Conservation (phyloP, 768 basidiomycete species). For the Termitomyces sp. region DNA sequence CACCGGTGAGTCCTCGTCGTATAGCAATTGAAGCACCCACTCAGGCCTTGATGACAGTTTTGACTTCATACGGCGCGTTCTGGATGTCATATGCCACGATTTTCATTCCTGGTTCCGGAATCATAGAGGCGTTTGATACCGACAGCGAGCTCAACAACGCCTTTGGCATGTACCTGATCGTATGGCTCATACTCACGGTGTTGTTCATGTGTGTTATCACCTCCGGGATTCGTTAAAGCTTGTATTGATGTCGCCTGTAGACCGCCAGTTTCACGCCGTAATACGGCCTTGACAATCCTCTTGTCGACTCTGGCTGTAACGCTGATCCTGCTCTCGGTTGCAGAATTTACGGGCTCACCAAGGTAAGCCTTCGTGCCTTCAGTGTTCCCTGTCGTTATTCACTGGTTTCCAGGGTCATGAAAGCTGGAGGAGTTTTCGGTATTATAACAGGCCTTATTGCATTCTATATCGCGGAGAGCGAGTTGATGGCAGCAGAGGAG, state of each 20-base stretch:
- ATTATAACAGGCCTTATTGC: slow-evolving; percentile 29
- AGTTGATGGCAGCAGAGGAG: slow-evolving; percentile 26
- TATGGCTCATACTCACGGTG: slow-evolving; percentile 65
- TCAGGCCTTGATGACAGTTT: slow-evolving; percentile 36
- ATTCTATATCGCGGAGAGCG: slow-evolving; percentile 28
- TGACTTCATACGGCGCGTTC: slow-evolving; percentile 72
- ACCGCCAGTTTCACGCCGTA: slow-evolving; percentile 21
- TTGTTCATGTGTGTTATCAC: slow-evolving; percentile 51
- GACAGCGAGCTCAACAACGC: slow-evolving; percentile 47
- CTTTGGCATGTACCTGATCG: slow-evolving; percentile 62
- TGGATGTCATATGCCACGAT: slow-evolving; percentile 78
- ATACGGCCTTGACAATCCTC: slow-evolving; percentile 23
- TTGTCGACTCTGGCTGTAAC: slow-evolving; percentile 22
- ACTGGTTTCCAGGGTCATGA: slow-evolving; percentile 12
- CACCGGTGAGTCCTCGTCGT: slow-evolving; percentile 38
- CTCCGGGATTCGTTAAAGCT: background rate
- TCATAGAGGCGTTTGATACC: slow-evolving; percentile 44
- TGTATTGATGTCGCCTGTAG: slow-evolving; percentile 11
- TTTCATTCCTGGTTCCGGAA: slow-evolving; percentile 61
- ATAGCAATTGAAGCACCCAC: background rate
- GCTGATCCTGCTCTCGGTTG: slow-evolving; percentile 24
- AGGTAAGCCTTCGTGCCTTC: slow-evolving; percentile 9
- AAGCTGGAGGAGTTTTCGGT: slow-evolving; percentile 27
- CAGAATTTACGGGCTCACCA: slow-evolving; percentile 15
- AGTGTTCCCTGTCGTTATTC: background rate